Conservation (phyloP, 208 protist species). For the Angomonas deanei region DNA sequence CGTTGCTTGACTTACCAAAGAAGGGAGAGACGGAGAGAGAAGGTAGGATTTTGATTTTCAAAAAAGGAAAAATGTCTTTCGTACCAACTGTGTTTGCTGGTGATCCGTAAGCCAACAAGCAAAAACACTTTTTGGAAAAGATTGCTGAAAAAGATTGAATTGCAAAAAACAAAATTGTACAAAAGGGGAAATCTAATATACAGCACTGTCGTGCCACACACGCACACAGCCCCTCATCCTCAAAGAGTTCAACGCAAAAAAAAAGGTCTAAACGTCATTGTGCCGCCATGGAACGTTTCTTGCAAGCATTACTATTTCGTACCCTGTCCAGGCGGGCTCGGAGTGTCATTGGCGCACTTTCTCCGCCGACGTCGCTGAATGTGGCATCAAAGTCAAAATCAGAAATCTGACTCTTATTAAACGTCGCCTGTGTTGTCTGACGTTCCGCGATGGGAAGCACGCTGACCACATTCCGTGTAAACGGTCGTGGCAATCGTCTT, state of each 20-base stretch:
- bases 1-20: not conserved
- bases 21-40: not conserved
- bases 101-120: too few relatives aligned
- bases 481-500: not conserved
- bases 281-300: not conserved
- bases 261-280: too few relatives aligned
- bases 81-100: too few relatives aligned
- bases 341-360: not conserved
- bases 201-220: too few relatives aligned
- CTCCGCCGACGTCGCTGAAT: not conserved
- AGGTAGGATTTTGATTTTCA: too few relatives aligned
- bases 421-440: not conserved
- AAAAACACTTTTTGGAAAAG: not conserved
- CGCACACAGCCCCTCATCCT: too few relatives aligned
- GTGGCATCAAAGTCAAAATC: not conserved
- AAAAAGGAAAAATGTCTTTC: too few relatives aligned
- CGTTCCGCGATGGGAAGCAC: not conserved
- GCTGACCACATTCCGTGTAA: not conserved
- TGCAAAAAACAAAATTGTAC: not conserved
- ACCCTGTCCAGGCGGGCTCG: not conserved
- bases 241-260: too few relatives aligned
- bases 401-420: not conserved
- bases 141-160: not conserved
- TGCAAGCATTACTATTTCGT: not conserved
- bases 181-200: not conserved